Conservation (phyloP, 2,329 filamentous ascomycete species). For the Capronia coronata region DNA sequence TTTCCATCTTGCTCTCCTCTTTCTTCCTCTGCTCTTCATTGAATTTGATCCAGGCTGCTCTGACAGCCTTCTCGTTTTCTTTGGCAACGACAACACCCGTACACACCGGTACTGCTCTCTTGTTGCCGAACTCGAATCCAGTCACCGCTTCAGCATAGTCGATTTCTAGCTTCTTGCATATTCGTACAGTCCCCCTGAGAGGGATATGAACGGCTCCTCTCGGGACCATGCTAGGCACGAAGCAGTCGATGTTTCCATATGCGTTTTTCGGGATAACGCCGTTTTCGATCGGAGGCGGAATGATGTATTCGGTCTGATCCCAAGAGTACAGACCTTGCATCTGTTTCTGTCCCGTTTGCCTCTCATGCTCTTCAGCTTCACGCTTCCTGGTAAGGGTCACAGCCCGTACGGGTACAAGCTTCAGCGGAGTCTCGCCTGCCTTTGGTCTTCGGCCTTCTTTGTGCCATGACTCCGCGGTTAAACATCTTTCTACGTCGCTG, state of each 20-base stretch:
- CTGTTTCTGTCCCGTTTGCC: conserved; percentile 71
- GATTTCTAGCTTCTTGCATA: conserved; percentile 77
- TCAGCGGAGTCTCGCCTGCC: conserved; percentile 66
- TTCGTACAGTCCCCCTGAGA: conserved; percentile 64
- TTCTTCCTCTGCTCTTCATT: conserved; percentile 68
- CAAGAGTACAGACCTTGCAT: conserved; percentile 77
- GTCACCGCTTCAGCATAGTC: conserved; percentile 93
- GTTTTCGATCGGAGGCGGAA: conserved; percentile 75
- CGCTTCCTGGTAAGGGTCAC: conserved; percentile 81
- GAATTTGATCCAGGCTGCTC: conserved; percentile 72
- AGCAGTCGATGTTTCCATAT: conserved; percentile 95
- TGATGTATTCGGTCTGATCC: conserved; percentile 92
- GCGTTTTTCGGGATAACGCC: conserved; percentile 88
- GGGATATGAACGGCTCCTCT: conserved; percentile 77
- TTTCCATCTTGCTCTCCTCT: conserved; percentile 76
- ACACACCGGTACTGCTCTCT: conserved; percentile 87
- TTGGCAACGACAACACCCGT: conserved; percentile 82
- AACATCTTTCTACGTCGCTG: conserved; percentile 73
- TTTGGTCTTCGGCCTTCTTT: conserved; percentile 81
- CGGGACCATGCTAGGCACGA: conserved; percentile 88
- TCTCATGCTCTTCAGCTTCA: conserved; percentile 80
- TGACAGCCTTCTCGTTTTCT: conserved; percentile 67
- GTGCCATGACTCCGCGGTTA: conserved; percentile 94
- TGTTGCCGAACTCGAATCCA: conserved; percentile 91
- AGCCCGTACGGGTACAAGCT: conserved; percentile 81